Evolutionary conservation across 192 early-diverging fungal genomes (phyloP).

Genomic region (Podila minutissima): DNA sequence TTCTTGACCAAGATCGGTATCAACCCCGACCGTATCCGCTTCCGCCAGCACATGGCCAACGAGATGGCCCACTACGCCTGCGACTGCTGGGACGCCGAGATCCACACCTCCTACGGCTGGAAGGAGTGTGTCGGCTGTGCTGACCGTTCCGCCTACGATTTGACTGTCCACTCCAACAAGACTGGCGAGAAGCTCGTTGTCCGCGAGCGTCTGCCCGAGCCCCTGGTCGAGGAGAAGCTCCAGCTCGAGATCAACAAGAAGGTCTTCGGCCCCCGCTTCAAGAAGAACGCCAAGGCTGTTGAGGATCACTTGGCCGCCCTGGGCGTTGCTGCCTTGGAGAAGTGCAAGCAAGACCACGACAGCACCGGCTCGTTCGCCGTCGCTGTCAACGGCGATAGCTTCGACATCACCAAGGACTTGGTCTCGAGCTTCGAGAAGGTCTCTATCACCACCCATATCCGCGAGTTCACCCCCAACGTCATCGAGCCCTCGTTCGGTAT

Average conservation of each 20-base stretch:
- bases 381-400: conserved; percentile 70
- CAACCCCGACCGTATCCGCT: conserved; percentile 83
- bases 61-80: conserved; percentile 99
- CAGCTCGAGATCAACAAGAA: conserved; percentile 93
- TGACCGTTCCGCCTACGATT: conserved; percentile 97
- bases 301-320: conserved; percentile 75
- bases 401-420: conserved; percentile 66
- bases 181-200: conserved; percentile 96
- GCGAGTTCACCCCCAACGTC: conserved; percentile 97
- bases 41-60: conserved; percentile 99
- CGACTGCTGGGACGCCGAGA: conserved; percentile 99
- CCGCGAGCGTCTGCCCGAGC: conserved; percentile 88
- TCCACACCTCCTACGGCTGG: conserved; percentile 93
- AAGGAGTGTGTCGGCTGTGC: conserved; percentile 99
- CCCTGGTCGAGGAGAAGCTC: conserved; percentile 77
- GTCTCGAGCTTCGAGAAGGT: conserved; percentile 40
- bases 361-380: conserved; percentile 59
- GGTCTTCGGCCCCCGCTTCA: conserved; percentile 93
- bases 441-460: conserved; percentile 58
- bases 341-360: conserved; percentile 66
- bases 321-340: conserved; percentile 64
- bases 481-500: conserved; percentile 99
- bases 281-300: conserved; percentile 91
- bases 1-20: conserved; percentile 94
- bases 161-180: conserved; percentile 87